Conservation (phyloP, 306 rosid species). For the Alnus rubra region DNA sequence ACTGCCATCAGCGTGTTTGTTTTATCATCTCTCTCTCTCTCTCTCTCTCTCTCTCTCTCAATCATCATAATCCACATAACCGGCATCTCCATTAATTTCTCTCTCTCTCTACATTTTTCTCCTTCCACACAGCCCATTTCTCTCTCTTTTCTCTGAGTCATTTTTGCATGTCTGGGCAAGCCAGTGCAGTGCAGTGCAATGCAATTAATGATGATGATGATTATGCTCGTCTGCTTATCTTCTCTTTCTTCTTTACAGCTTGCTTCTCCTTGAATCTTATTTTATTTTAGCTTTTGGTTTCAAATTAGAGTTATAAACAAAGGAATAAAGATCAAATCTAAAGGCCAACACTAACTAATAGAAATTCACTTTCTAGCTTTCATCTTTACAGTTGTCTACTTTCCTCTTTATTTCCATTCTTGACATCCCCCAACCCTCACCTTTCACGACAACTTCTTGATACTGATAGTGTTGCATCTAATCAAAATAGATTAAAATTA, state of each 20-base stretch:
- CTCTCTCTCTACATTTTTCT: conserved; percentile 32
- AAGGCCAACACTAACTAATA: conserved; percentile 41
- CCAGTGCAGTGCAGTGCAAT: conserved; percentile 9
- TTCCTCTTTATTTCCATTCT: conserved; percentile 11
- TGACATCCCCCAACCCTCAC: neutral
- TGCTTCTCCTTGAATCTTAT: neutral
- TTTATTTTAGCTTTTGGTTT: neutral
- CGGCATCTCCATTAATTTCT: conserved; percentile 41
- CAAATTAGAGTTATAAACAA: neutral
- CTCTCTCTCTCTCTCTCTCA: conserved; percentile 29
- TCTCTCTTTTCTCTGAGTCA: conserved; percentile 8
- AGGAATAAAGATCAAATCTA: conserved; percentile 39
- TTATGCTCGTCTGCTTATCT: conserved; percentile 13
- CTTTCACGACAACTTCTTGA: conserved; percentile 13
- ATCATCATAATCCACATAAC: conserved; percentile 38
- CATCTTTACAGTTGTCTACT: conserved; percentile 44
- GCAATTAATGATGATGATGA: conserved; percentile 22
- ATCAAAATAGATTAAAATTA: too few relatives aligned
- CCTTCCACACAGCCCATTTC: conserved; percentile 28
- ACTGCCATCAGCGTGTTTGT: too few relatives aligned
- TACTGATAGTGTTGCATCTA: too few relatives aligned
- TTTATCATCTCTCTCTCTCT: neutral
- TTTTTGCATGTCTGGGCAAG: conserved; percentile 12
- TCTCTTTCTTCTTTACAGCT: conserved; percentile 13
- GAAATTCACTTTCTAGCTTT: conserved; percentile 47